Conservation (phyloP, 345 rosid species). For the Punica granatum region DNA sequence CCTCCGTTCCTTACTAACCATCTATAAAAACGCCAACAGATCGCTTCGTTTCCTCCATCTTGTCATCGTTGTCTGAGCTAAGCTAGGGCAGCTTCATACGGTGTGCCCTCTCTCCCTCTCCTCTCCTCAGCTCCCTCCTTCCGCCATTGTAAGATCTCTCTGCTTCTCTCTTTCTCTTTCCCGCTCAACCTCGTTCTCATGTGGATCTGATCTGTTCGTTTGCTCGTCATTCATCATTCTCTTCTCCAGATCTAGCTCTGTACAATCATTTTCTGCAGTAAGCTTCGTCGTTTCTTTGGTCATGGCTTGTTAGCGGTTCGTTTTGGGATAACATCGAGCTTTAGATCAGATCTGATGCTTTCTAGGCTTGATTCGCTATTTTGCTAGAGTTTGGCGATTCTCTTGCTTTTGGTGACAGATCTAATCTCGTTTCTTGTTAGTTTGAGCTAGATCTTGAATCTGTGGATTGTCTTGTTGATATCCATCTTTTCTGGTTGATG, state of each 20-base stretch:
- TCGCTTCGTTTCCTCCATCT: neutral
- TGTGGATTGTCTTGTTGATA: neutral
- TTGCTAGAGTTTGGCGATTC: neutral
- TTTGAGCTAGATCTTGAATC: neutral
- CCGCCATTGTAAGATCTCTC: constrained; percentile 2
- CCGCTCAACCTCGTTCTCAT: neutral
- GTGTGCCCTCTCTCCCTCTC: neutral
- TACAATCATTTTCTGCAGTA: too few relatives aligned
- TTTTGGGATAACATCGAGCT: neutral
- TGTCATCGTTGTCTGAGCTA: neutral
- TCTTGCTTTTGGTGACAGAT: neutral
- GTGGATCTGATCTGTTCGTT: neutral
- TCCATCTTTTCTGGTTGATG: neutral
- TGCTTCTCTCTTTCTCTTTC: neutral
- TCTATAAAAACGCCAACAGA: neutral
- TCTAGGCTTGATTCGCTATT: neutral
- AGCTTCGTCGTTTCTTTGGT: neutral
- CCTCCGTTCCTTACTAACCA: neutral
- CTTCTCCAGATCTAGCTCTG: constrained; percentile 4
- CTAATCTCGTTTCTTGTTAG: neutral
- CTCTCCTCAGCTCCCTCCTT: neutral
- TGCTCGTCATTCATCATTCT: neutral
- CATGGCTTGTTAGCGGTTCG: neutral
- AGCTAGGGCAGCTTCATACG: constrained; percentile 8
- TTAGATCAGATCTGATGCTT: neutral